Percentiles rank a stretch among this genome's conserved stretches.
These are phyloP conservation scores for Metschnikowia rubicola DNA, from an alignment of 805 yeast genomes.

Conservation along the genomic window DNA sequence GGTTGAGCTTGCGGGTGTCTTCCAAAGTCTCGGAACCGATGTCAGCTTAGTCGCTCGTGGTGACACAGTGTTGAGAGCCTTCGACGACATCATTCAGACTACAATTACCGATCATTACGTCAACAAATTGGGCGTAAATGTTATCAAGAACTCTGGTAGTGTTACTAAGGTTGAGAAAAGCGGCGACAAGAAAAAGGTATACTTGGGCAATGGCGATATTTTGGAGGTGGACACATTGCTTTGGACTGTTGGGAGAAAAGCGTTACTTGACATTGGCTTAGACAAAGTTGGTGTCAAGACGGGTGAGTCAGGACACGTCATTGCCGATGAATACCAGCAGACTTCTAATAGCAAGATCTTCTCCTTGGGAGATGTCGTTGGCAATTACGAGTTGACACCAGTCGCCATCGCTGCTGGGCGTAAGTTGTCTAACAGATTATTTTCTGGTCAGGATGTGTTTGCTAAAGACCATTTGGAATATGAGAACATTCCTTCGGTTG, in stretches of 20 bases:
- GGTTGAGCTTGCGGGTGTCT: conserved; percentile 91
- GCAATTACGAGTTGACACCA: conserved; percentile 91
- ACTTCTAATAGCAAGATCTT: conserved; percentile 68
- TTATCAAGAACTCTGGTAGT: conserved; percentile 63
- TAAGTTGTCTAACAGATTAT: conserved; percentile 84
- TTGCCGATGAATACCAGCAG: conserved; percentile 85
- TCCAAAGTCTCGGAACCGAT: conserved; percentile 81
- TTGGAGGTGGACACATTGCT: conserved; percentile 70
- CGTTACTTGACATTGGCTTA: conserved; percentile 69
- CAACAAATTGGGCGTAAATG: conserved; percentile 69
- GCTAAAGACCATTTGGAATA: conserved; percentile 80
- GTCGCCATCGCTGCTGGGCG: conserved; percentile 99
- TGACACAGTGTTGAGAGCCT: conserved; percentile 82
- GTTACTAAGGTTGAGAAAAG: conserved; percentile 34
- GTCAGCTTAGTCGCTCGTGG: conserved; percentile 88
- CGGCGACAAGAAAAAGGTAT: conserved; percentile 36
- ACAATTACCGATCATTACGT: conserved; percentile 78
- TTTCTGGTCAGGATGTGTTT: conserved; percentile 69
- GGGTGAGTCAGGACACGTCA: conserved; percentile 57
- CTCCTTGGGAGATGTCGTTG: conserved; percentile 93
- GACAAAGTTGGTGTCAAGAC: conserved; percentile 71
- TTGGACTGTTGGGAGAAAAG: conserved; percentile 93
- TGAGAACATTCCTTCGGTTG: conserved; percentile 84
- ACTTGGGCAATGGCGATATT: conserved; percentile 34
- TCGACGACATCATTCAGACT: conserved; percentile 76